Base-by-base conservation (phyloP, 768 basidiomycete genomes). In the Chlorophyllum brunneum region DNA sequence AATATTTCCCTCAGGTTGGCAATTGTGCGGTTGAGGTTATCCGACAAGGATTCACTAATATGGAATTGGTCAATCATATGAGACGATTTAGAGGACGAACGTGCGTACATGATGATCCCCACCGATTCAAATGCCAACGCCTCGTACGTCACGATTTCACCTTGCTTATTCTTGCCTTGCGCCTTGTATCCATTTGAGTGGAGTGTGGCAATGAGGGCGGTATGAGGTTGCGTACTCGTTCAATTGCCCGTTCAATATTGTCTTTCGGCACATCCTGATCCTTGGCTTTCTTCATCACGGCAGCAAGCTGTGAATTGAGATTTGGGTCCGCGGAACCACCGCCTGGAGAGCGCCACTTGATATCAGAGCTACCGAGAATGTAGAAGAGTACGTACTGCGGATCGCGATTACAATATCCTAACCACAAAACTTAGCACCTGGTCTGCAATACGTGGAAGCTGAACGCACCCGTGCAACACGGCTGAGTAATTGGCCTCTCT, bases 341-440 rank as follows among this genome's bases (percentile, higher is more conserved):
- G 53, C 63, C 86, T 85, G 9, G 34, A 27, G 26, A 39, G 22
- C 13, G 31, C 10, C 27, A 40, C 13, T 24, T 29, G 30, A 24
- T 36, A 41, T 61, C 16, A 53, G 58, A 20, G 27, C 37, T n/a
- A 13, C 20, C 29, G 47, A 46, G 2, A 40, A 11, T 23, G 40
- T 18, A 33, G 20, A 43, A 29, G 36, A 24, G 7, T 56, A 54
- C 76, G 56, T 62, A 88, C 86, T 70, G 66, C 79, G 75, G 7
- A 73, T 78, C n/a, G 86, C 85, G 24, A 76, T 61, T 5, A 77
- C 61, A 33, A 87, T 82, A 40, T 87, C 85, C 86, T 88, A 42
- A 40, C 54, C 30, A 33, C 4, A 29, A 48, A 31, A 47, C 5
- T n/a, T 15, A 39, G 36, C 1, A 24, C 7, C 5, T 18, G 11